Percentiles rank a stretch among this genome's conserved stretches.
Conservation (phyloP, 768 basidiomycete species). For the Podaxis sp. region DNA sequence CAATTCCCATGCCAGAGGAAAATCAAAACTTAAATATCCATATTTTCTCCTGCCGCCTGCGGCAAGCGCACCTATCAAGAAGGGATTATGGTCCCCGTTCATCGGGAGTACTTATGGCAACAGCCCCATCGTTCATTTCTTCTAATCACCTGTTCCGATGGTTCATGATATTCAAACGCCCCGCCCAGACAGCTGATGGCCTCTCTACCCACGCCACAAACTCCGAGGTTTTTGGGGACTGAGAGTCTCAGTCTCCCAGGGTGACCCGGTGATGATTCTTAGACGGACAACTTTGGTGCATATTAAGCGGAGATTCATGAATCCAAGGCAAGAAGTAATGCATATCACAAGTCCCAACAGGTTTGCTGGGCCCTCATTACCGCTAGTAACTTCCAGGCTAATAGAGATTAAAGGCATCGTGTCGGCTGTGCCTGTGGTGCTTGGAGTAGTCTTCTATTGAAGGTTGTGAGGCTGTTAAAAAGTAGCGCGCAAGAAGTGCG, state of each 20-base stretch:
- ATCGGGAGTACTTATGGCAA: background rate
- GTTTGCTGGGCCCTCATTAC: background rate
- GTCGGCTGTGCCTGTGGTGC: background rate
- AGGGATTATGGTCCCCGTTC: background rate
- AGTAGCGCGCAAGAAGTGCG: background rate
- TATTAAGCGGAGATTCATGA: background rate
- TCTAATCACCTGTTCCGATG: background rate
- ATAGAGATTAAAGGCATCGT: background rate
- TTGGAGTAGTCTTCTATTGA: background rate
- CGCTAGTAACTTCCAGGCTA: background rate
- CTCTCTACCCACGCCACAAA: background rate
- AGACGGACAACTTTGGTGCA: background rate
- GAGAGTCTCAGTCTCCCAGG: background rate
- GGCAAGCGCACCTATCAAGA: background rate
- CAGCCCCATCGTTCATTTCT: background rate
- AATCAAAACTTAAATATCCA: background rate
- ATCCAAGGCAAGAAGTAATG: background rate
- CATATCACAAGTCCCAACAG: background rate
- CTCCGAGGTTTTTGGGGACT: background rate
- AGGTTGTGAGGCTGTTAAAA: background rate
- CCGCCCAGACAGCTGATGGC: background rate
- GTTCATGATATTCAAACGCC: background rate
- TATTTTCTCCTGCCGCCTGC: background rate
- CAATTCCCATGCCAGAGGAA: constrained; percentile 3
- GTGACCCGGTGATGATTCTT: background rate